Base-by-base conservation (phyloP, 176 grass and related monocot genomes). In the Triticum timopheevii region DNA sequence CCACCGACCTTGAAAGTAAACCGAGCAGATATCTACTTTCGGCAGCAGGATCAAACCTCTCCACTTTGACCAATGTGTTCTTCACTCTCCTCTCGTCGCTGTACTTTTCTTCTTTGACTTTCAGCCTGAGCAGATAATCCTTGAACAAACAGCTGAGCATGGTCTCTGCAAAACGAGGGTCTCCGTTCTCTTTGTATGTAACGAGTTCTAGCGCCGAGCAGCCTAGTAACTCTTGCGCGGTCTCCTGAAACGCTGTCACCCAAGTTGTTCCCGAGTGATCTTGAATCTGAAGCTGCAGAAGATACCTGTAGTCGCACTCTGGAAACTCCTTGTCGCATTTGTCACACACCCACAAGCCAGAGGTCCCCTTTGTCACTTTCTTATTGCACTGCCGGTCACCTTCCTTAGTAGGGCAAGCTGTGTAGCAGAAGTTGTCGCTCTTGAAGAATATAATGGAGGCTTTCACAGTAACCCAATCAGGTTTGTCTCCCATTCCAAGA, bases 261-360 rank as follows among this genome's bases (percentile, higher is more conserved):
- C 85, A 96, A 58, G 90, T 84, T 61, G 86, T 88, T 79, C 94
- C 97, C 2, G 94, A 87, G 85, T 96, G 94, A 90, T 98, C 97
- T 89, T 96, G 97, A 65, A 98, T 88, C 81, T 93, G 92, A 62
- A 90, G 65, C 87, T 98, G 97, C 62, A 96, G 86, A 12, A 98
- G 90, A 82, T 98, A 98, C 52, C 94, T 90, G 83, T 96, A 98
- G 61, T 96, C 92, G 80, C 97, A 98, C 87, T 98, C 94, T 76
- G 81, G 80, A 71, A 98, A 96, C 75, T 98, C 97, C 76, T 79
- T 91, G 40, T 95, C 69, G n/a, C 97, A 98, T 80, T 80, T 94
- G 78, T 94, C 92, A 13, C 97, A 98, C 64, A 61, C 67, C 94
- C 94, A 98, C 40, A 84, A 90, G 34, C 92, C 90, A 78, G 70